A percentile compares a stretch with the other conserved stretches of the same genome.
Conservation (phyloP, 1,284 basidiomycete species). For the Agaricales sp. region DNA sequence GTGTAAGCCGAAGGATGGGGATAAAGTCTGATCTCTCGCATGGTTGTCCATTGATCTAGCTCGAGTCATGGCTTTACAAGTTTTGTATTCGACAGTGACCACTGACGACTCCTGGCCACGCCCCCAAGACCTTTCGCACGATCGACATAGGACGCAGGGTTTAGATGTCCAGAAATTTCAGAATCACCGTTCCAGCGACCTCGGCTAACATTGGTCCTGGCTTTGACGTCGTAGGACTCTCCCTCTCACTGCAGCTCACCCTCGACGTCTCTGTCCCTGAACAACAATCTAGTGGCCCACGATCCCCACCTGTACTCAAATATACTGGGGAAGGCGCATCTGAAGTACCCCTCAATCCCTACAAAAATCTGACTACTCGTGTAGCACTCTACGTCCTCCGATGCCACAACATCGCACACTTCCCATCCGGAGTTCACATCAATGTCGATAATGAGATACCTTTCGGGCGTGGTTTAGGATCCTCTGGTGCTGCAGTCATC, state of each 20-base stretch:
- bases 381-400: slow-evolving; percentile 96
- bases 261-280: slow-evolving; percentile 54
- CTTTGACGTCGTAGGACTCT: slow-evolving; percentile 97
- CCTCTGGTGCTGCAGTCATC: slow-evolving; percentile 96
- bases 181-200: slow-evolving; percentile 86
- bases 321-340: slow-evolving; percentile 86
- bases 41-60: no score
- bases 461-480: slow-evolving; percentile 94
- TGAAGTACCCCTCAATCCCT: slow-evolving; percentile 90
- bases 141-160: no score
- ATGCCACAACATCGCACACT: slow-evolving; percentile 65
- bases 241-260: slow-evolving; percentile 81
- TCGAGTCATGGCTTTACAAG: no score
- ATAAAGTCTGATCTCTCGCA: no score
- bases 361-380: slow-evolving; percentile 97
- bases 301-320: slow-evolving; percentile 51
- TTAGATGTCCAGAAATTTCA: slow-evolving; percentile 25
- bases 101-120: no score
- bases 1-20: no score
- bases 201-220: slow-evolving; percentile 99
- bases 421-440: slow-evolving; percentile 70
- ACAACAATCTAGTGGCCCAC: slow-evolving; percentile 18
- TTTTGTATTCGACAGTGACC: no score
- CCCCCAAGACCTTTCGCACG: no score
- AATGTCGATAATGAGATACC: slow-evolving; percentile 91